Evolutionary conservation across 352 stramenopile species (phyloP).

Genomic region (Phytophthora rubi): DNA sequence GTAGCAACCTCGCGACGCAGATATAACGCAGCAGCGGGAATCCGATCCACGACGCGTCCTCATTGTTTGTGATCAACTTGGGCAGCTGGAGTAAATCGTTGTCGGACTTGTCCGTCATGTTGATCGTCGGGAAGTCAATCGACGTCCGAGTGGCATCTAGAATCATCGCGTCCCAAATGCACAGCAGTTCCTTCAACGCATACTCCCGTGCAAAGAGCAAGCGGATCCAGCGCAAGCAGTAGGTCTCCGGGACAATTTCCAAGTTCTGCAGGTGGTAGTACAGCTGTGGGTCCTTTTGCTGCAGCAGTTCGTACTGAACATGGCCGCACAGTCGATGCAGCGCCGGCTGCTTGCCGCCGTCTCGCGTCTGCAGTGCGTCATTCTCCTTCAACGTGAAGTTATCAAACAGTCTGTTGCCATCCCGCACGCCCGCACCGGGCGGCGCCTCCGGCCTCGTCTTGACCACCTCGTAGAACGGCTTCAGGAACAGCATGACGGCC

Average conservation of each 20-base stretch:
- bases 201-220: constrained; percentile 84
- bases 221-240: constrained; percentile 83
- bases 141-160: constrained; percentile 34
- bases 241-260: constrained; percentile 82
- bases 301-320: constrained; percentile 79
- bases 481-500: constrained; percentile 78
- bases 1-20: constrained; percentile 68
- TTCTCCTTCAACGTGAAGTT: constrained; percentile 32
- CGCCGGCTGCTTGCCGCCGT: constrained; percentile 43
- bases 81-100: constrained; percentile 49
- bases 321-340: constrained; percentile 74
- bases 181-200: constrained; percentile 60
- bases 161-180: constrained; percentile 80
- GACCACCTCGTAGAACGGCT: constrained; percentile 79
- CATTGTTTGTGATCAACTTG: constrained; percentile 21
- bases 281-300: constrained; percentile 82
- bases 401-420: constrained; percentile 24
- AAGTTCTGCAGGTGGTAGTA: constrained; percentile 84
- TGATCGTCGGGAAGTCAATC: constrained; percentile 50
- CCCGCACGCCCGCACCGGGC: neutral
- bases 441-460: constrained; percentile 35
- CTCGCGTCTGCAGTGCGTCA: constrained; percentile 11
- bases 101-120: constrained; percentile 40
- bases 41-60: constrained; percentile 48
- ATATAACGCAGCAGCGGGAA: constrained; percentile 79